A percentile compares a stretch with the other conserved stretches of the same genome.
Evolutionary conservation across 805 yeast genomes (phyloP).

Genomic region (Kazachstania viticola): DNA sequence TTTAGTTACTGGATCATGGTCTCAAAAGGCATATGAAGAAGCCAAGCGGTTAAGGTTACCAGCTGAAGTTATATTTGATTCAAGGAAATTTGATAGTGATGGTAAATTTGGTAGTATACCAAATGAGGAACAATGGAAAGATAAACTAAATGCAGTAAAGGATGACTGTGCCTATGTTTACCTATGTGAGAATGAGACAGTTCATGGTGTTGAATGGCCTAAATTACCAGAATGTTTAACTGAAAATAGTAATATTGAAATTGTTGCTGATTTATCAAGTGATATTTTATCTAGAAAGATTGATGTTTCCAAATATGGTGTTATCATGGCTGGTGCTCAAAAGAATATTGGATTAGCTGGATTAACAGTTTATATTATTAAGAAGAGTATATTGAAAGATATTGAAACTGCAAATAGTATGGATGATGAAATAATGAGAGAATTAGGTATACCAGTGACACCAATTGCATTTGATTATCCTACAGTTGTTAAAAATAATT

Average conservation of each 20-base stretch:
- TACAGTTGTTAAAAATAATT: conserved; percentile 74
- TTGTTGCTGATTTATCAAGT: conserved; percentile 93
- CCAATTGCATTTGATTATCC: conserved; percentile 89
- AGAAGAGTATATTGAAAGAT: conserved; percentile 59
- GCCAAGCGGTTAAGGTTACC: conserved; percentile 75
- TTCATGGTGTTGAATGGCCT: conserved; percentile 83
- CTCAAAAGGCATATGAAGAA: conserved; percentile 78
- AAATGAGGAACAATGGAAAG: conserved; percentile 48
- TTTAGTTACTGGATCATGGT: conserved; percentile 90
- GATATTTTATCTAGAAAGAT: conserved; percentile 73
- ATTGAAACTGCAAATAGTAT: conserved; percentile 29
- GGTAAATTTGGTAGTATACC: conserved; percentile 65
- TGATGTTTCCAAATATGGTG: conserved; percentile 76
- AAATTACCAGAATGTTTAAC: conserved; percentile 35
- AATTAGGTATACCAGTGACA: conserved; percentile 56
- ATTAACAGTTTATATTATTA: conserved; percentile 79
- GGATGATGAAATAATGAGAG: conserved; percentile 45
- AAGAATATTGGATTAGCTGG: conserved; percentile 97
- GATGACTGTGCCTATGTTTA: conserved; percentile 62
- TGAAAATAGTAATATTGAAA: conserved; percentile 51
- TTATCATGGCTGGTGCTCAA: conserved; percentile 96
- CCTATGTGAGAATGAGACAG: conserved; percentile 95
- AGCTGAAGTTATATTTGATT: conserved; percentile 54
- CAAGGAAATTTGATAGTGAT: conserved; percentile 35
- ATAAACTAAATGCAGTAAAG: conserved; percentile 34